Conservation (phyloP, 768 basidiomycete genomes). For the Pisolithus tinctorius region DNA sequence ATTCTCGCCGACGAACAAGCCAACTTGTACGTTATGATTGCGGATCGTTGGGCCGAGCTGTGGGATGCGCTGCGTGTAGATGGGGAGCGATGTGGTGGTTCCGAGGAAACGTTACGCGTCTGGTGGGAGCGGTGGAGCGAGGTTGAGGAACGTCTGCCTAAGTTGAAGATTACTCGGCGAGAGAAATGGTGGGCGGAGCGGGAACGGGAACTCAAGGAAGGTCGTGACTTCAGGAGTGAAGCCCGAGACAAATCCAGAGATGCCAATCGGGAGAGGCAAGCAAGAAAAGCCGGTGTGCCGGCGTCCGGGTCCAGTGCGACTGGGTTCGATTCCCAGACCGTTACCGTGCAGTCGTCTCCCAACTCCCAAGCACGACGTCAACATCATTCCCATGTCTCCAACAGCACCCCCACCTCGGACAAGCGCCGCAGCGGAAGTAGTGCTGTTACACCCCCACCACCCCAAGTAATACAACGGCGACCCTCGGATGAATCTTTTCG, state of each 20-base stretch:
- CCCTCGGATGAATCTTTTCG: slow-evolving; percentile 36
- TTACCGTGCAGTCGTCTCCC: background rate
- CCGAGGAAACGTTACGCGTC: slow-evolving; percentile 61
- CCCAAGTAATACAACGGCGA: slow-evolving; percentile 20
- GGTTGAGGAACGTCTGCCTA: slow-evolving; percentile 44
- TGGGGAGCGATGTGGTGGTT: slow-evolving; percentile 59
- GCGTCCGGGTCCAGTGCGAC: background rate
- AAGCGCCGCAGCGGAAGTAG: slow-evolving; percentile 25
- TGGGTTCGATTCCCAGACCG: background rate
- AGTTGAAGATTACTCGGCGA: slow-evolving; percentile 32
- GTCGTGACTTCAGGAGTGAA: background rate
- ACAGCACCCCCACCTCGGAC: slow-evolving; percentile 5
- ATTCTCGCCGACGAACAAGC: slow-evolving; percentile 53
- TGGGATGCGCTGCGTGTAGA: slow-evolving; percentile 79
- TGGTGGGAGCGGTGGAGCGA: slow-evolving; percentile 68
- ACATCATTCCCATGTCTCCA: background rate
- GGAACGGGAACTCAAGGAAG: slow-evolving; percentile 21
- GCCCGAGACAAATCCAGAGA: slow-evolving; percentile 5
- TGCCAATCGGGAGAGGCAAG: slow-evolving; percentile 10
- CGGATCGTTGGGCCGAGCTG: slow-evolving; percentile 67
- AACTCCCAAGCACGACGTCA: background rate
- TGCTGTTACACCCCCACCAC: slow-evolving; percentile 10
- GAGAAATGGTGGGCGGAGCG: slow-evolving; percentile 30
- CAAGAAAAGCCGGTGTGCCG: slow-evolving; percentile 1
- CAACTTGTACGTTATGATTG: slow-evolving; percentile 52